phyloP scores from a whole-genome alignment of 495 filamentous ascomycete species.

The Talaromyces adpressus region DNA sequence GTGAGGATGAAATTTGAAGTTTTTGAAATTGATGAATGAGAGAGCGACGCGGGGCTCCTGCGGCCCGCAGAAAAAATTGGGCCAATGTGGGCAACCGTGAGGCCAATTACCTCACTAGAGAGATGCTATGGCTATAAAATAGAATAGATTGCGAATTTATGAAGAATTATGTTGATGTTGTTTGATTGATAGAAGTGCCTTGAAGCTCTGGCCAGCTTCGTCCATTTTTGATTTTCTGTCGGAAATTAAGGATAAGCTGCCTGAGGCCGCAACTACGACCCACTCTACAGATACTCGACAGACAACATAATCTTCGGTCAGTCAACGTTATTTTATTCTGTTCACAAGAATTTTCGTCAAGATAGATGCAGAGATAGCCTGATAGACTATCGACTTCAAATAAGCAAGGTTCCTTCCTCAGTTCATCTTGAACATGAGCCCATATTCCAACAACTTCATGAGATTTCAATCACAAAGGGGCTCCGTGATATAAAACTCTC shows the following conservation, averaged over 20 bases:
- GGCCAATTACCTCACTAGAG: constrained; percentile 2
- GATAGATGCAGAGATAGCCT: not conserved
- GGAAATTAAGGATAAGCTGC: not conserved
- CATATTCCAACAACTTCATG: not conserved
- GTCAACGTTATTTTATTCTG: not conserved
- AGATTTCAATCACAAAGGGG: not conserved
- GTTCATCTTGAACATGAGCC: not conserved
- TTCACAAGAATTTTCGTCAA: not conserved
- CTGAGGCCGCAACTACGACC: not conserved
- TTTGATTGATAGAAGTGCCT: not conserved
- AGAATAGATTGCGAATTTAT: not conserved
- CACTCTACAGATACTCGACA: not conserved
- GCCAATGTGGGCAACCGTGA: constrained; percentile 7
- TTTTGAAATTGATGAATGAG: constrained; percentile 4
- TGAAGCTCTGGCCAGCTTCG: not conserved
- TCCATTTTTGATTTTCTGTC: not conserved
- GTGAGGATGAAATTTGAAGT: constrained; percentile 1
- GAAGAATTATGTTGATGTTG: not conserved
- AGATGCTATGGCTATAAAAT: not conserved
- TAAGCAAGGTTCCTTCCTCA: not conserved
- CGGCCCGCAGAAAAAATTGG: constrained; percentile 11
- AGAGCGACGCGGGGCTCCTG: constrained; percentile 3
- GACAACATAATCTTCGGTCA: not conserved
- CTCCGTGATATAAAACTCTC: not conserved
- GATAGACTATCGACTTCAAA: not conserved